These are phyloP conservation scores for Rhodotorula kratochvilovae DNA, from an alignment of 768 basidiomycete genomes.

Conservation along the genomic window DNA sequence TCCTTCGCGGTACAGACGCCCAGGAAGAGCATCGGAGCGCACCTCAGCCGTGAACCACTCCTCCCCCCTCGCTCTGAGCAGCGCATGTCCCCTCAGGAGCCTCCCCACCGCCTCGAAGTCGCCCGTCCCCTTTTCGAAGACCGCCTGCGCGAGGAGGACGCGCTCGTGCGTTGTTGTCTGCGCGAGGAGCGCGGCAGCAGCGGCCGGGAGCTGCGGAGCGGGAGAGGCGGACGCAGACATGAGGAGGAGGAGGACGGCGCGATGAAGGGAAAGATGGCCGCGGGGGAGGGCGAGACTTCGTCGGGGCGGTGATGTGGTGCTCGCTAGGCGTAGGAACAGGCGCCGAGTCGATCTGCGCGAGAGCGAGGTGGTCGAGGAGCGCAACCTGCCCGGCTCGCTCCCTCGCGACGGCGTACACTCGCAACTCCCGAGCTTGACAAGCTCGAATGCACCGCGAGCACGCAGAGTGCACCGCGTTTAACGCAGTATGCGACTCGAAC, in stretches of 20 bases:
- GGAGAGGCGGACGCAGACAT: background rate
- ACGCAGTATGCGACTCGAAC: background rate
- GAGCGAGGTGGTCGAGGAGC: too few species aligned
- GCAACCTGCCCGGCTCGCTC: too few species aligned
- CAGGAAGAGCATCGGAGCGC: background rate
- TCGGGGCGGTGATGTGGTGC: too few species aligned
- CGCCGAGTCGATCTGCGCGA: too few species aligned
- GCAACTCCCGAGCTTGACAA: too few species aligned
- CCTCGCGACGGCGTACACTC: too few species aligned
- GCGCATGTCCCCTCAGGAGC: conserved; percentile 17
- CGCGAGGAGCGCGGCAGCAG: conserved; percentile 5
- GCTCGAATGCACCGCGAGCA: too few species aligned
- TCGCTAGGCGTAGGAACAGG: too few species aligned
- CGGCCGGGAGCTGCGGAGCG: background rate
- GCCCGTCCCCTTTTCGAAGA: conserved; percentile 12
- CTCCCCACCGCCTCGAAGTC: background rate
- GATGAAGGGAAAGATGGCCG: background rate
- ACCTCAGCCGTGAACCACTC: conserved; percentile 26
- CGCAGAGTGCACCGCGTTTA: too few species aligned
- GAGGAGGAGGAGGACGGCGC: background rate
- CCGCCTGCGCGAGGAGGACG: conserved; percentile 31
- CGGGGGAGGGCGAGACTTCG: too few species aligned
- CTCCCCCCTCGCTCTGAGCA: background rate
- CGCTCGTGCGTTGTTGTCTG: conserved; percentile 17
- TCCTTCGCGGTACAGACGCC: background rate